Evolutionary conservation across 2,329 filamentous ascomycete species (phyloP).

Genomic region (Grosmannia clavigera): DNA sequence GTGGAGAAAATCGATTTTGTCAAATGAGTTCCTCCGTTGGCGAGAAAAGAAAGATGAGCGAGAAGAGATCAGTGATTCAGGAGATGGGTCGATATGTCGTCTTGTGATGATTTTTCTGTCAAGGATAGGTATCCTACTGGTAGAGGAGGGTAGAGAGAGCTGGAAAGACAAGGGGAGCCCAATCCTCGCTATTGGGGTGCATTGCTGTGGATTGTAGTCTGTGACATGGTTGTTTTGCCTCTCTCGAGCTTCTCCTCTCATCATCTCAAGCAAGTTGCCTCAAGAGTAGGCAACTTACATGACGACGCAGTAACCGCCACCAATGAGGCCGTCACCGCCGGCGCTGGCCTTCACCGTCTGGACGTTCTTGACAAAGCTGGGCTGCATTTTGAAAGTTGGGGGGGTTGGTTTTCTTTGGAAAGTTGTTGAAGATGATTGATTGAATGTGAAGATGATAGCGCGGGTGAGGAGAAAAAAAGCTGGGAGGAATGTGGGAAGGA

Average conservation of each 20-base stretch:
- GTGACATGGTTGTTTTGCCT: neutral
- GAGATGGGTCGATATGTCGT: neutral
- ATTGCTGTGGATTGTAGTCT: neutral
- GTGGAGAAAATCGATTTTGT: neutral
- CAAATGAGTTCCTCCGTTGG: neutral
- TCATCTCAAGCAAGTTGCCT: neutral
- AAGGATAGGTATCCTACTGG: neutral
- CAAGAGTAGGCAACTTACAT: slow-evolving; percentile 1
- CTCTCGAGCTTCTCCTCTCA: neutral
- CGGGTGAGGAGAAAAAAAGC: neutral
- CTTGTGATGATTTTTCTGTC: neutral
- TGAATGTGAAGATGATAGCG: neutral
- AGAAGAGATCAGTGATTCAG: neutral
- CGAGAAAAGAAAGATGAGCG: neutral
- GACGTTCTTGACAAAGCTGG: neutral
- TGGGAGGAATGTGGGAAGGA: neutral
- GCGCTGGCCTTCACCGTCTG: neutral
- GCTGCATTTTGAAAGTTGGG: slow-evolving; percentile 3
- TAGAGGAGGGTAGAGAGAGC: neutral
- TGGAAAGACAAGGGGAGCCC: neutral
- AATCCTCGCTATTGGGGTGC: neutral
- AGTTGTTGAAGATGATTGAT: neutral
- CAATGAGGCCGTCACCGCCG: neutral
- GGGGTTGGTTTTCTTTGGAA: neutral
- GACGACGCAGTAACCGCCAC: slow-evolving; percentile 3